These are phyloP conservation scores for Alternaria rosae DNA, from an alignment of 2,329 filamentous ascomycete genomes.

Conservation along the genomic window DNA sequence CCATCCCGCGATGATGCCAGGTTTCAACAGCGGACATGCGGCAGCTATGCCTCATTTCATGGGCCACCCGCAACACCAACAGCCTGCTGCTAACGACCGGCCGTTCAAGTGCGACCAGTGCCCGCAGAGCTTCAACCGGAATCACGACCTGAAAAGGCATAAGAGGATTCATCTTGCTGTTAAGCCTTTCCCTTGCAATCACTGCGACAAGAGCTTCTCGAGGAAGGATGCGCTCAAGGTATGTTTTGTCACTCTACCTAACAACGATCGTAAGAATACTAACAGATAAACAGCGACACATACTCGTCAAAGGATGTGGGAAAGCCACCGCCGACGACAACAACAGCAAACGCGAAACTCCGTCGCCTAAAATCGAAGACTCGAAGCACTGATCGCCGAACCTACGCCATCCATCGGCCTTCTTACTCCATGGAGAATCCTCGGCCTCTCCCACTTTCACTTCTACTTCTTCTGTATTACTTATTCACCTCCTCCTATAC, in stretches of 20 bases:
- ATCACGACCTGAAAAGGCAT: slow-evolving; percentile 95
- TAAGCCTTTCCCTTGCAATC: slow-evolving; percentile 91
- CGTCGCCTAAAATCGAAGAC: slow-evolving; percentile 43
- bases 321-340: slow-evolving; percentile 53
- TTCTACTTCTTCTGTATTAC: slow-evolving; percentile 48
- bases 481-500: slow-evolving; percentile 25
- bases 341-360: slow-evolving; percentile 45
- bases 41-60: slow-evolving; percentile 71
- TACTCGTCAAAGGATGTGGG: slow-evolving; percentile 72
- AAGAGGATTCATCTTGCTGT: slow-evolving; percentile 94
- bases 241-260: slow-evolving; percentile 42
- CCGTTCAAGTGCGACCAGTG: slow-evolving; percentile 96
- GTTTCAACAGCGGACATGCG: slow-evolving; percentile 67
- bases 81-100: slow-evolving; percentile 72
- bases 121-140: slow-evolving; percentile 91
- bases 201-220: slow-evolving; percentile 96
- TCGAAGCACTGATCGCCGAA: slow-evolving; percentile 35
- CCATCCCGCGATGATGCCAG: slow-evolving; percentile 63
- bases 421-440: not conserved
- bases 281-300: slow-evolving; percentile 62
- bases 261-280: slow-evolving; percentile 44
- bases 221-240: slow-evolving; percentile 98
- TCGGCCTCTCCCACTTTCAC: slow-evolving; percentile 8
- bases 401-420: not conserved
- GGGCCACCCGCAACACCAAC: slow-evolving; percentile 60